Percentiles rank a stretch among this genome's conserved stretches.
Evolutionary conservation across 169 alveolate genomes (phyloP).

Genomic region (Theileria parva): DNA sequence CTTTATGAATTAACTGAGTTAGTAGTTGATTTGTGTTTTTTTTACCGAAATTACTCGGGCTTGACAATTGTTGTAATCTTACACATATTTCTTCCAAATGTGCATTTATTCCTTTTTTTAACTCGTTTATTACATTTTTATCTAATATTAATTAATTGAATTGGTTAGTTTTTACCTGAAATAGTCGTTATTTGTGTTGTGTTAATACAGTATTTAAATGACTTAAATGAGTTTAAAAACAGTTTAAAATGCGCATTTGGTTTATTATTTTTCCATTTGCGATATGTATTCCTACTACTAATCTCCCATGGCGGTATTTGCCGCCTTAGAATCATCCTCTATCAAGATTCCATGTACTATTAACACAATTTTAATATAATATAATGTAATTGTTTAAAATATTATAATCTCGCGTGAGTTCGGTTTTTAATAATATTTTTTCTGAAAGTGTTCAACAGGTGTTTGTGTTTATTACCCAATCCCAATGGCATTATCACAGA

Average conservation of each 20-base stretch:
- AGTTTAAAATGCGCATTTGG: neutral
- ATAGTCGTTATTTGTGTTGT: neutral
- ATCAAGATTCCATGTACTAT: neutral
- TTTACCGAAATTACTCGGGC: neutral
- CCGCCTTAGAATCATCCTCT: neutral
- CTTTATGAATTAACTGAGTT: neutral
- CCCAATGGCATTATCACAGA: constrained; percentile 64
- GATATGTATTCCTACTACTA: constrained; percentile 36
- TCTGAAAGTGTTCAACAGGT: constrained; percentile 32
- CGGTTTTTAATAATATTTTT: constrained; percentile 43
- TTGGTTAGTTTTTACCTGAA: neutral
- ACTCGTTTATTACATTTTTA: neutral
- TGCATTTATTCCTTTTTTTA: neutral
- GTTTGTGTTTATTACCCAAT: constrained; percentile 38
- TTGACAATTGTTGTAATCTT: constrained; percentile 27
- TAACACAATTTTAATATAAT: neutral
- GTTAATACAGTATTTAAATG: neutral
- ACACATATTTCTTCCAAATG: constrained; percentile 5
- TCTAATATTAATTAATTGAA: neutral
- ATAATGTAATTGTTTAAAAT: neutral
- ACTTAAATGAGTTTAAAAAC: neutral
- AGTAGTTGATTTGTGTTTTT: neutral
- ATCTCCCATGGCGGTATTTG: constrained; percentile 67
- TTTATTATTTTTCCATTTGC: constrained; percentile 23
- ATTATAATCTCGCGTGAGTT: constrained; percentile 43